These are phyloP conservation scores for Kodamaea sp. DNA, from an alignment of 1,139 yeast species.

Conservation along the genomic window DNA sequence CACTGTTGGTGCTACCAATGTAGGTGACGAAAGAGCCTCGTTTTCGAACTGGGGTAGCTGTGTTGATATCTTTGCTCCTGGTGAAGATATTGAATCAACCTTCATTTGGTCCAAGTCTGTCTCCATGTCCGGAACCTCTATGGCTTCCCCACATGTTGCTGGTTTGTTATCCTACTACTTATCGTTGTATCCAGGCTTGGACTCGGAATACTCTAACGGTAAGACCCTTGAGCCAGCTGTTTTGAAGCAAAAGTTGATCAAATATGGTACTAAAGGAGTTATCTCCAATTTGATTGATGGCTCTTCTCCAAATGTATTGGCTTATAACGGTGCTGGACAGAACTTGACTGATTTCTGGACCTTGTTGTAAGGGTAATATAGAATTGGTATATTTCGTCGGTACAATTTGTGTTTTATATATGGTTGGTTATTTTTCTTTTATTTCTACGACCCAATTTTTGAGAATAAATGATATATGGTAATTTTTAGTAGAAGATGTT, in stretches of 20 bases:
- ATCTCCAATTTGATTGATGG: conserved; percentile 23
- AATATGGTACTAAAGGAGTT: conserved; percentile 37
- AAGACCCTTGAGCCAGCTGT: conserved; percentile 30
- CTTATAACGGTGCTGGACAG: conserved; percentile 28
- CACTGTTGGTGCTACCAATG: conserved; percentile 46
- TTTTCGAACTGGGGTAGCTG: conserved; percentile 48
- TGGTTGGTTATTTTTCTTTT: too few species aligned
- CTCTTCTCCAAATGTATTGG: conserved; percentile 24
- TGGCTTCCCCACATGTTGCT: conserved; percentile 48
- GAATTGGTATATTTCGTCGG: too few species aligned
- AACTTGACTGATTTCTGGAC: conserved; percentile 25
- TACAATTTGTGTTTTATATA: too few species aligned
- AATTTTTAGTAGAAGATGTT: too few species aligned
- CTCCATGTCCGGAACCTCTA: conserved; percentile 44
- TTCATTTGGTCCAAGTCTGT: conserved; percentile 40
- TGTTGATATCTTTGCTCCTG: conserved; percentile 50
- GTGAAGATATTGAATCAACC: conserved; percentile 42
- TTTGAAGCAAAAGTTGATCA: conserved; percentile 38
- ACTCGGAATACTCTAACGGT: conserved; percentile 32
- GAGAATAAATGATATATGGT: too few species aligned
- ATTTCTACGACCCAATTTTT: too few species aligned
- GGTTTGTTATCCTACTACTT: conserved; percentile 44
- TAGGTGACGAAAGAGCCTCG: conserved; percentile 38
- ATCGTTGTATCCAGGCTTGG: conserved; percentile 41
- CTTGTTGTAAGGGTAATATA: neutral